phyloP scores from a whole-genome alignment of 2,329 filamentous ascomycete genomes.

The Diaporthe sp. region DNA sequence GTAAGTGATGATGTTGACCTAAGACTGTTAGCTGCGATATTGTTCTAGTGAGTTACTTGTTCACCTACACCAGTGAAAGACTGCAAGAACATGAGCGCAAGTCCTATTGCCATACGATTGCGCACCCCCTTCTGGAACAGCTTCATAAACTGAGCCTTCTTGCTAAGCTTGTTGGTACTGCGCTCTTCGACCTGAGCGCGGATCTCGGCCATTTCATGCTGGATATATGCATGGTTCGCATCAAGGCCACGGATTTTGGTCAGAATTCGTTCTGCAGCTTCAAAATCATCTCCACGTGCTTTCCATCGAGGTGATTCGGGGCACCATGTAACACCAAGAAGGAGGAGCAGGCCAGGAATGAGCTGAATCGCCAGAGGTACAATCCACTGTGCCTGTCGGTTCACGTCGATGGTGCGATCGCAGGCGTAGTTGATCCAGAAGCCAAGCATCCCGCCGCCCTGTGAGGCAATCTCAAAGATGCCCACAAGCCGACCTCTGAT shows the following conservation, averaged over 20 bases:
- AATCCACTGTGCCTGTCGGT: neutral
- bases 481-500: slow-evolving; percentile 70
- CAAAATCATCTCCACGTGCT: slow-evolving; percentile 9
- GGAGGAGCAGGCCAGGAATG: slow-evolving; percentile 4
- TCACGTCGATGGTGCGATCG: slow-evolving; percentile 14
- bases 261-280: slow-evolving; percentile 4
- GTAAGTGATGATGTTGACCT: slow-evolving; percentile 44
- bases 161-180: slow-evolving; percentile 12
- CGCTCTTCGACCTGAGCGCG: slow-evolving; percentile 15
- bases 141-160: slow-evolving; percentile 13
- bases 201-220: slow-evolving; percentile 13
- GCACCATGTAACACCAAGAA: slow-evolving; percentile 11
- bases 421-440: slow-evolving; percentile 61
- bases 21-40: neutral
- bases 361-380: neutral
- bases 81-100: slow-evolving; percentile 15
- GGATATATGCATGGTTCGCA: neutral
- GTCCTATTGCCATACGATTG: slow-evolving; percentile 8
- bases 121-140: slow-evolving; percentile 1
- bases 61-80: slow-evolving; percentile 10
- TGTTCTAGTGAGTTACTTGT: neutral
- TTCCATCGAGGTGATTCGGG: slow-evolving; percentile 15
- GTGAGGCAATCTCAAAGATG: slow-evolving; percentile 68
- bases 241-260: slow-evolving; percentile 13
- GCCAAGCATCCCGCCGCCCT: slow-evolving; percentile 60